A percentile compares a stretch with the other conserved stretches of the same genome.
phyloP scores from a whole-genome alignment of 116 monocot genomes.

The Iris pallida region DNA sequence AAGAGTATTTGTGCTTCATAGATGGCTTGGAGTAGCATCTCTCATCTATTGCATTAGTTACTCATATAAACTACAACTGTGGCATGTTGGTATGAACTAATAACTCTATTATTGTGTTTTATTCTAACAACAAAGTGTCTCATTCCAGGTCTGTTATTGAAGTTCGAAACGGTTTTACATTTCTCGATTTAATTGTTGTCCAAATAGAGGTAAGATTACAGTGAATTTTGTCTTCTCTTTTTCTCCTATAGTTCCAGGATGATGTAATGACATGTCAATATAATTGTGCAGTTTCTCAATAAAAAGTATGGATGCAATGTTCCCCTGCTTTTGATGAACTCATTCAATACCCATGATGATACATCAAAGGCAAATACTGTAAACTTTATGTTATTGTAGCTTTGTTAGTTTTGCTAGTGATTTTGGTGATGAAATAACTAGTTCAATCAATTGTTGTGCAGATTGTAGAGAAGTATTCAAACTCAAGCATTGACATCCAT shows the following conservation, averaged over 20 bases:
- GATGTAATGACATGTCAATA: background rate
- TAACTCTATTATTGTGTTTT: too few relatives aligned
- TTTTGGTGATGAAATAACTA: slow-evolving; percentile 3
- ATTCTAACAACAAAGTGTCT: too few relatives aligned
- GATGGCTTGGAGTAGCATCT: too few relatives aligned
- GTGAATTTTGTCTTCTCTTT: background rate
- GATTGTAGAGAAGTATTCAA: slow-evolving; percentile 86
- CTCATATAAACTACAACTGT: too few relatives aligned
- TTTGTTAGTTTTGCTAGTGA: background rate
- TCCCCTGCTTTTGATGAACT: slow-evolving; percentile 85
- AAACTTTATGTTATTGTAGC: background rate
- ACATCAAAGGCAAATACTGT: slow-evolving; percentile 51
- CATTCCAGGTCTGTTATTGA: slow-evolving; percentile 84
- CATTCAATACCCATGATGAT: slow-evolving; percentile 93
- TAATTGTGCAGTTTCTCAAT: slow-evolving; percentile 50
- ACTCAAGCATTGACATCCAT: slow-evolving; percentile 80
- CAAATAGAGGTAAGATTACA: slow-evolving; percentile 70
- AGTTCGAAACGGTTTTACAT: slow-evolving; percentile 88
- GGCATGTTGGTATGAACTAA: too few relatives aligned
- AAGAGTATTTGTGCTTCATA: too few relatives aligned
- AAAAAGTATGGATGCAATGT: slow-evolving; percentile 89
- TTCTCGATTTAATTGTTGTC: slow-evolving; percentile 89
- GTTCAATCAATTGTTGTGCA: slow-evolving; percentile 16
- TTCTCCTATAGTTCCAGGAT: too few relatives aligned
- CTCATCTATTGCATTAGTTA: too few relatives aligned